A percentile compares a stretch with the other conserved stretches of the same genome.
phyloP scores from a whole-genome alignment of 1,284 basidiomycete species.

The Leccinum variabile region DNA sequence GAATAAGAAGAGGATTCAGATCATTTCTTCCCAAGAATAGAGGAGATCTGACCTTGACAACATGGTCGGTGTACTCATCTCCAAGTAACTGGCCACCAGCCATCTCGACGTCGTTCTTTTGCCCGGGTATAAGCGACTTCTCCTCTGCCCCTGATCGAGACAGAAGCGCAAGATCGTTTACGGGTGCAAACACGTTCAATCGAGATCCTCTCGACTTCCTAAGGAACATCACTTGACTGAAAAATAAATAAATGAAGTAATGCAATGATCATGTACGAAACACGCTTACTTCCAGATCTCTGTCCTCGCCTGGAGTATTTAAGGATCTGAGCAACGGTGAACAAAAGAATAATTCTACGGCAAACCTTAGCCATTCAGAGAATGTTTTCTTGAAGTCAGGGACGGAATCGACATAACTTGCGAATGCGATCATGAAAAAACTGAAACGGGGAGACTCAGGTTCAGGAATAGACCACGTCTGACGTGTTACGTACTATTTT shows the following conservation, averaged over 20 bases:
- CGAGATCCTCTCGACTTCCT: slow-evolving; percentile 76
- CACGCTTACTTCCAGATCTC: slow-evolving; percentile 90
- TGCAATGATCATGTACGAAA: slow-evolving; percentile 3
- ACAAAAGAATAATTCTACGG: slow-evolving; percentile 3
- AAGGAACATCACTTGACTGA: slow-evolving; percentile 82
- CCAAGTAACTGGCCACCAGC: slow-evolving; percentile 85
- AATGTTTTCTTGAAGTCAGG: slow-evolving; percentile 75
- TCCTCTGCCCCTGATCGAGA: slow-evolving; percentile 63
- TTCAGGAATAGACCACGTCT: background rate
- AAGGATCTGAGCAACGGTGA: background rate
- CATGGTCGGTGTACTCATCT: slow-evolving; percentile 92
- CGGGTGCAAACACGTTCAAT: slow-evolving; percentile 85
- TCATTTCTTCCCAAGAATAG: background rate
- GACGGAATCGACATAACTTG: slow-evolving; percentile 82
- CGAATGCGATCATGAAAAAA: slow-evolving; percentile 95
- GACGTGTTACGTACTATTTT: slow-evolving; percentile 63
- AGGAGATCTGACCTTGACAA: slow-evolving; percentile 66
- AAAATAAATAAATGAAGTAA: slow-evolving; percentile 2
- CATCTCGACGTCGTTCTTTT: slow-evolving; percentile 75
- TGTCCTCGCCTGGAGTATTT: slow-evolving; percentile 58
- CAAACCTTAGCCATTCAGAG: slow-evolving; percentile 83
- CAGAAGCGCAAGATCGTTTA: slow-evolving; percentile 81
- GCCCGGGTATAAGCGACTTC: slow-evolving; percentile 58
- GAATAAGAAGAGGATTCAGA: slow-evolving; percentile 7
- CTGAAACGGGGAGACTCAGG: slow-evolving; percentile 38